A percentile compares a stretch with the other conserved stretches of the same genome.
These are phyloP conservation scores for Echeveria elegans DNA, from an alignment of 164 flowering plant species.

Conservation along the genomic window DNA sequence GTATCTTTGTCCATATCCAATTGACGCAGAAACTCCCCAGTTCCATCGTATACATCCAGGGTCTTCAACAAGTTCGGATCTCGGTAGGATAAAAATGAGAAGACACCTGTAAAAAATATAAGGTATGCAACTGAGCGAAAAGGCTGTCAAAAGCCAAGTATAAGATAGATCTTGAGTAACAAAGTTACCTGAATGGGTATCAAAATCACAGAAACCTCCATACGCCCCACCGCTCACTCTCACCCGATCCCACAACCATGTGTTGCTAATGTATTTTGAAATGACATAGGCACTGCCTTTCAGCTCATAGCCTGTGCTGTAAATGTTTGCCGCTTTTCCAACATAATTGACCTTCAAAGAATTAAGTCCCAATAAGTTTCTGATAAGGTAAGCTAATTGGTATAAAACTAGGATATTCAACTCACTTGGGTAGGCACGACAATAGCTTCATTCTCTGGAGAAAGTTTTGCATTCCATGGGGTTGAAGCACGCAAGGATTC, in stretches of 20 bases:
- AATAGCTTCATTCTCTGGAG: slow-evolving; percentile 75
- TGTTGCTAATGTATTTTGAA: slow-evolving; percentile 80
- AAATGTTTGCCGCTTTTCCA: slow-evolving; percentile 90
- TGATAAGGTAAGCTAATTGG: not conserved
- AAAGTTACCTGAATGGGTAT: slow-evolving; percentile 81
- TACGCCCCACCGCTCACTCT: slow-evolving; percentile 99
- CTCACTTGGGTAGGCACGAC: slow-evolving; percentile 92
- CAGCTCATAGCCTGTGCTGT: slow-evolving; percentile 77
- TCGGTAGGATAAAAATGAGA: slow-evolving; percentile 87
- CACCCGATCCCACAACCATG: slow-evolving; percentile 99
- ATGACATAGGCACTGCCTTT: slow-evolving; percentile 96
- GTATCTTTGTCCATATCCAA: slow-evolving; percentile 82
- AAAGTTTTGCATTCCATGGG: slow-evolving; percentile 53
- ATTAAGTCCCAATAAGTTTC: not conserved
- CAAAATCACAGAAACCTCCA: slow-evolving; percentile 97
- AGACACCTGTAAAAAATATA: slow-evolving; percentile 55
- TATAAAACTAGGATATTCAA: not conserved
- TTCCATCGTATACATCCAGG: slow-evolving; percentile 82
- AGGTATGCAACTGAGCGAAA: not conserved
- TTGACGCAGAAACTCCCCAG: slow-evolving; percentile 64
- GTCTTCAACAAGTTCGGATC: slow-evolving; percentile 97
- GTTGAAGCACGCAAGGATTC: slow-evolving; percentile 18
- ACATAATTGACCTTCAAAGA: slow-evolving; percentile 82
- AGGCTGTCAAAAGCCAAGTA: not conserved
- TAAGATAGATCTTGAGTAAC: not conserved